A percentile compares a stretch with the other conserved stretches of the same genome.
Evolutionary conservation across 495 filamentous ascomycete genomes (phyloP).

Genomic region (Aspergillus sclerotiicarbonarius): DNA sequence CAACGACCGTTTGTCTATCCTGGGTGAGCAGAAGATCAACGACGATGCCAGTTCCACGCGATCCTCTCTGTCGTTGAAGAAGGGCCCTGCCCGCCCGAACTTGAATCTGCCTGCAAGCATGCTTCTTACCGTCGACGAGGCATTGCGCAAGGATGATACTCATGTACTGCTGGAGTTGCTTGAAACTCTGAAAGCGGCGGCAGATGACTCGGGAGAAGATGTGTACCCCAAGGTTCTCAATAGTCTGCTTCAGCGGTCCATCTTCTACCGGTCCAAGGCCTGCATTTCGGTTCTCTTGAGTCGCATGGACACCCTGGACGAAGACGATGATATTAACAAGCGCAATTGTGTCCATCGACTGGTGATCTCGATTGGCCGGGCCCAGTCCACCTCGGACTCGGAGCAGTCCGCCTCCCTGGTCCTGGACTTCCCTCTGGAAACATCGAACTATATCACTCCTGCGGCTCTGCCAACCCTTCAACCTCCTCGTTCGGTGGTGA

Average conservation of each 20-base stretch:
- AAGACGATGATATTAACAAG: constrained; percentile 87
- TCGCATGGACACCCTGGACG: constrained; percentile 67
- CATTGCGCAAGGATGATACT: constrained; percentile 72
- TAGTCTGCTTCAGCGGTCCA: constrained; percentile 79
- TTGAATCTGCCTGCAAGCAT: constrained; percentile 64
- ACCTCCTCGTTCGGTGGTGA: constrained; percentile 54
- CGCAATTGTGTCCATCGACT: constrained; percentile 91
- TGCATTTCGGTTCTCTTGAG: constrained; percentile 69
- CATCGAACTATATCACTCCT: constrained; percentile 71
- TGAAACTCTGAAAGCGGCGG: constrained; percentile 50
- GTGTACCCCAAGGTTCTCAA: constrained; percentile 63
- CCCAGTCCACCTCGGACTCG: constrained; percentile 59
- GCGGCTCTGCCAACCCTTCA: constrained; percentile 64
- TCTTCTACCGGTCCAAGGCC: constrained; percentile 64
- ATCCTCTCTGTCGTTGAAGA: constrained; percentile 68
- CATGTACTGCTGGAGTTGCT: constrained; percentile 58
- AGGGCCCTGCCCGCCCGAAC: constrained; percentile 65
- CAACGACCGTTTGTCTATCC: constrained; percentile 84
- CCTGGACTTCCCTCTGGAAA: constrained; percentile 51
- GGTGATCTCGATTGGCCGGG: constrained; percentile 83
- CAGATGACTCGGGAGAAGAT: constrained; percentile 44
- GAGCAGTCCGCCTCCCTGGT: constrained; percentile 42
- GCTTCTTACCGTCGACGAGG: constrained; percentile 72
- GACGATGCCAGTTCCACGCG: constrained; percentile 72
- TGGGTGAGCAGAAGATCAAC: constrained; percentile 66